Base-by-base conservation (phyloP, 768 basidiomycete species). In the Pulveroboletus sp. region DNA sequence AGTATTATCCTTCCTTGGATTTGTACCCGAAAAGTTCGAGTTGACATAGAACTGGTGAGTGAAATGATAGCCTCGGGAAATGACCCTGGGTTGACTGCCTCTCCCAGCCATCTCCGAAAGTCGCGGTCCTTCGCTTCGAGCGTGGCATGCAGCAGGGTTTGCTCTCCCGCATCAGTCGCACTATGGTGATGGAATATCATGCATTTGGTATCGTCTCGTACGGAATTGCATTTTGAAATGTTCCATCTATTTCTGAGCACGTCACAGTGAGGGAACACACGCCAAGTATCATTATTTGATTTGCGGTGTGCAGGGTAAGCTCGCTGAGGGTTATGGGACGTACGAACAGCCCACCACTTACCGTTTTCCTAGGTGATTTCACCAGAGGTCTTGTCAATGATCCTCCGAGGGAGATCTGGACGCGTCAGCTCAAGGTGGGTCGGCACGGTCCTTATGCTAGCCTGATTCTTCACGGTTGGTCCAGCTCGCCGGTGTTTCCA, bases 131-230 rank as follows among this genome's bases (percentile, higher is more conserved):
- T 59, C 84, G 86, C 30, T 89, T 90, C 69, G 74, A 81, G 66
- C 81, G 87, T 58, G 87, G 88, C 44, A 89, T 90, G 86, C 87
- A 89, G 62, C 88, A 89, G 63, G 86, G 87, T 49, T 73, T 90
- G 27, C 73, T 89, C 31, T 82, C 82, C 18, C 79, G 87, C 48
- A 77, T 89, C 70, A 84, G 84, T 54, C 83, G 86, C 32, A 79
- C 79, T 17, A 75, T 21, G 21, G 21, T 83, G 54, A 80, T 81
- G 83, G 87, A 90, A 65, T 89, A 89, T 65, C 88, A 89, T 64
- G 84, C 86, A 30, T 90, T 89, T 53, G 87, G 86, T 46, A 82
- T 84, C 53, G 77, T 89, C 51, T 86, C 84, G 83, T 86, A 66
- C 21, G 82, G 63, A 14, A 32, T 46, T 8, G 36, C 45, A 24